Evolutionary conservation across 192 early-diverging fungal genomes (phyloP).

Genomic region (Backusella tuberculispora): DNA sequence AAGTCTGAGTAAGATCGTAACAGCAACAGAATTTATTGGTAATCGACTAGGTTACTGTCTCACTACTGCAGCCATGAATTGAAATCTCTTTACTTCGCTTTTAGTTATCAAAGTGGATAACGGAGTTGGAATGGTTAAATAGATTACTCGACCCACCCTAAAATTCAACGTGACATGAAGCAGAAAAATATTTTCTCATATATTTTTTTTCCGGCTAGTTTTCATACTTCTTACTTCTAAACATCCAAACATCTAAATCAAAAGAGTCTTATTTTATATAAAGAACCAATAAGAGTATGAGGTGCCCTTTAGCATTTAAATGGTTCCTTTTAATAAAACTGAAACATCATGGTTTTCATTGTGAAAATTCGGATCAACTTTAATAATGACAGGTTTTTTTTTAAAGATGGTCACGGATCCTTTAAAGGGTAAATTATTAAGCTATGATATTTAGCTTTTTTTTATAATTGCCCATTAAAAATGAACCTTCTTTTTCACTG

Average conservation of each 20-base stretch:
- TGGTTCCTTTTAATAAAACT: background rate
- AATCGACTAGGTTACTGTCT: background rate
- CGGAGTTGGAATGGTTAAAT: constrained; percentile 2
- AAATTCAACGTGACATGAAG: background rate
- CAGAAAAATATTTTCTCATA: too few species aligned
- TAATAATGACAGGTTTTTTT: background rate
- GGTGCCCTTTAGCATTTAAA: too few species aligned
- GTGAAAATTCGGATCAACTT: background rate
- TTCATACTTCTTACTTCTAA: too few species aligned
- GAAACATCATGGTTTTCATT: background rate
- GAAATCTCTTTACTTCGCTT: background rate
- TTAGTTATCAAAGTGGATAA: background rate
- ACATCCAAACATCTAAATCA: too few species aligned
- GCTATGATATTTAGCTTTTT: constrained; percentile 7
- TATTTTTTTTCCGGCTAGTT: too few species aligned
- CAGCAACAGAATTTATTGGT: background rate
- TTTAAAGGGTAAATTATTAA: constrained; percentile 2
- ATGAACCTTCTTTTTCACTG: background rate
- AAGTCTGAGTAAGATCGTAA: background rate
- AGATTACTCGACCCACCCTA: background rate
- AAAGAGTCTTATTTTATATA: too few species aligned
- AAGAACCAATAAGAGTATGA: too few species aligned
- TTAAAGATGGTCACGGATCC: background rate
- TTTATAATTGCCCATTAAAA: background rate
- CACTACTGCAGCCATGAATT: background rate